Evolutionary conservation across 2,329 filamentous ascomycete species (phyloP).

Genomic region (Colletotrichum cordylinicola): DNA sequence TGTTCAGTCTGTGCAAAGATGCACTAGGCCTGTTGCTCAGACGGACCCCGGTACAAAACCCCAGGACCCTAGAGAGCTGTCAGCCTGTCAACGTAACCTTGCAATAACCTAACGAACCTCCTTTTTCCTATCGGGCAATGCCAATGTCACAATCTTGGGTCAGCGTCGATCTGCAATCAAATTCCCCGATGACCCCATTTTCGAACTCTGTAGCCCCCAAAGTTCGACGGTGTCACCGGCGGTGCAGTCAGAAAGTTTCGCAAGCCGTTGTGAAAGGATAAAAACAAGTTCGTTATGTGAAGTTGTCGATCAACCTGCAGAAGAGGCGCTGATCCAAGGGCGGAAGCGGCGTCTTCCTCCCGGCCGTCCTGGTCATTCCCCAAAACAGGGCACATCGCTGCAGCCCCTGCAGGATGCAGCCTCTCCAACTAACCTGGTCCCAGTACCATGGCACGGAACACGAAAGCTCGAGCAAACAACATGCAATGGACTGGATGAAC

Average conservation of each 20-base stretch:
- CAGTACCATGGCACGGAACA: neutral
- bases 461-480: neutral
- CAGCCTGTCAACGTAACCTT: neutral
- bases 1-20: neutral
- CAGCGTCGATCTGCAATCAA: constrained; percentile 1
- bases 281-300: neutral
- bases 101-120: neutral
- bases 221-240: neutral
- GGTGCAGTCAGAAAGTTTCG: neutral
- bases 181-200: constrained; percentile 4
- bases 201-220: neutral
- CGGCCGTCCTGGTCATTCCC: neutral
- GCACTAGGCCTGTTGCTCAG: neutral
- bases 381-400: neutral
- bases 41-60: neutral
- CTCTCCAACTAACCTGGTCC: neutral
- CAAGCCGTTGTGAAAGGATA: neutral
- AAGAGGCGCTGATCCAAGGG: neutral
- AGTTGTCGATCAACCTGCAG: neutral
- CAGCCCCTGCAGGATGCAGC: neutral
- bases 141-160: neutral
- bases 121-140: neutral
- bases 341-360: neutral
- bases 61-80: neutral
- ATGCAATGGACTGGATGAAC: neutral